Evolutionary conservation across 1,284 basidiomycete species (phyloP).

Genomic region (Cryptococcus maquisensis): DNA sequence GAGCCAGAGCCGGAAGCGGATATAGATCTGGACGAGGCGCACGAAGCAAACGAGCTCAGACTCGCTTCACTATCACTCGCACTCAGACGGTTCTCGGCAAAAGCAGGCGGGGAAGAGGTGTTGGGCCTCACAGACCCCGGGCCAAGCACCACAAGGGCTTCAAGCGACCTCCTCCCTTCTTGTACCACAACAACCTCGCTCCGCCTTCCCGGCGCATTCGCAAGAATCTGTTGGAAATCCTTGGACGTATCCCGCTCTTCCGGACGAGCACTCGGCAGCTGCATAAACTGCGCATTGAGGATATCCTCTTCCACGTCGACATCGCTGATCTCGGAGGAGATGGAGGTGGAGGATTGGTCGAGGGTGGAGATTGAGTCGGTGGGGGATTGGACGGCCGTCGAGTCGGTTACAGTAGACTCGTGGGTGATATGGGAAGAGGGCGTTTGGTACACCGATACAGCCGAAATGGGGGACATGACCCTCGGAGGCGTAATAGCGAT

Average conservation of each 20-base stretch:
- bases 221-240: slow-evolving; percentile 11
- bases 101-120: background rate
- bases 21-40: background rate
- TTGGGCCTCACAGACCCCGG: background rate
- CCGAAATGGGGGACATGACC: background rate
- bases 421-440: background rate
- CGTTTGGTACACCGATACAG: background rate
- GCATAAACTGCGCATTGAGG: slow-evolving; percentile 18
- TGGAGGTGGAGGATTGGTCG: background rate
- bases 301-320: slow-evolving; percentile 13
- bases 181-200: slow-evolving; percentile 11
- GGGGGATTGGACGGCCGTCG: background rate
- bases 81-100: background rate
- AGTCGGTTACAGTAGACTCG: background rate
- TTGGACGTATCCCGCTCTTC: slow-evolving; percentile 7
- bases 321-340: background rate
- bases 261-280: slow-evolving; percentile 13
- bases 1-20: background rate
- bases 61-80: background rate
- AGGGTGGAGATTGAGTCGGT: background rate
- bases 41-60: background rate
- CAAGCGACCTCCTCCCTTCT: slow-evolving; percentile 9
- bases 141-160: slow-evolving; percentile 12
- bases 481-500: background rate
- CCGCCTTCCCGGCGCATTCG: slow-evolving; percentile 5